Evolutionary conservation across 2,329 filamentous ascomycete genomes (phyloP).

Genomic region (Penicillium sp.): DNA sequence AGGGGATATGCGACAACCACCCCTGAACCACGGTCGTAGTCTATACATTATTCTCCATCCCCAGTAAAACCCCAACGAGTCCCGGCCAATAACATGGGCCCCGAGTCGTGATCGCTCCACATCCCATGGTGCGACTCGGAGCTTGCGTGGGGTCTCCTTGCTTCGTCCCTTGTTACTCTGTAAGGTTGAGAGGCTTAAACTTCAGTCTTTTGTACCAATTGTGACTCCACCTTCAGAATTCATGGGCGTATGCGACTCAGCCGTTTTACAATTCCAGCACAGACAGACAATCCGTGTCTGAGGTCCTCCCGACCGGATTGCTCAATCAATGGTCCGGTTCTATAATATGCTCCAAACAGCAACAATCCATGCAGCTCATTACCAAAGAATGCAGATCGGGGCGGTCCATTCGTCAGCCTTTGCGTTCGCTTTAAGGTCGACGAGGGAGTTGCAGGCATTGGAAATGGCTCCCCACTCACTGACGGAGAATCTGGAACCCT

Average conservation of each 20-base stretch:
- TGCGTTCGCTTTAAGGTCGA: too few relatives aligned
- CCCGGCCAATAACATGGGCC: not conserved
- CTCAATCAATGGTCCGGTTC: constrained; percentile 8
- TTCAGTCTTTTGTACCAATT: constrained; percentile 17
- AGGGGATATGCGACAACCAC: constrained; percentile 4
- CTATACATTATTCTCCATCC: not conserved
- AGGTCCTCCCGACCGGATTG: constrained; percentile 9
- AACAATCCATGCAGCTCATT: constrained; percentile 8
- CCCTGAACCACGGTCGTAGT: not conserved
- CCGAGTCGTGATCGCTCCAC: constrained; percentile 4
- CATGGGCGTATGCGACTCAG: constrained; percentile 21
- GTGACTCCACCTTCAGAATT: not conserved
- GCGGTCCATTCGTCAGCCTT: not conserved
- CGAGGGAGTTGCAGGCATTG: not conserved
- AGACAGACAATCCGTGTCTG: not conserved
- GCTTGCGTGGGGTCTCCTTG: constrained; percentile 22
- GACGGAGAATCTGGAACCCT: constrained; percentile 10
- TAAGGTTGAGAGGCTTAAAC: constrained; percentile 22
- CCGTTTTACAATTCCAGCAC: constrained; percentile 21
- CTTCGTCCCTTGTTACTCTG: constrained; percentile 22
- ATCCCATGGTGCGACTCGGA: constrained; percentile 16
- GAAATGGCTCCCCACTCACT: constrained; percentile 11
- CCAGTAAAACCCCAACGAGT: not conserved
- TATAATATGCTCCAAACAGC: not conserved
- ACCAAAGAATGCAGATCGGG: constrained; percentile 14